Base-by-base conservation (phyloP, 1,284 basidiomycete genomes). In the Rhodotorula sp. region DNA sequence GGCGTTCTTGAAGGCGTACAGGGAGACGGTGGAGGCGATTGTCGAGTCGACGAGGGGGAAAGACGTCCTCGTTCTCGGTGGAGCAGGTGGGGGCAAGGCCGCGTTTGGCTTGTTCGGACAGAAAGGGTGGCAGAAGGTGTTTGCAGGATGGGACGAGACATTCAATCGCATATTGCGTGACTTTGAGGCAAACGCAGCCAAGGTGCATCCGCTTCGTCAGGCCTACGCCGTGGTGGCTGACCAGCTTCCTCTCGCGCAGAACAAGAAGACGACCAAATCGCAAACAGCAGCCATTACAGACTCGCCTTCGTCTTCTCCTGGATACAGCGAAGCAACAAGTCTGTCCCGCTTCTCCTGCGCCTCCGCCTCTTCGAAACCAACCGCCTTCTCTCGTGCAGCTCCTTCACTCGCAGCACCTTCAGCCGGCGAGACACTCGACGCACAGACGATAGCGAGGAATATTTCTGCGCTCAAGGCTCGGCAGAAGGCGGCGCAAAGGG, bases 371-470 rank as follows among this genome's bases (percentile, higher is more conserved):
- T 24, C 48, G 46, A 1, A 22, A 55, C 4, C 1, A 18, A 22
- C 4, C 37, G 7, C 10, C 30, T 8, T 22, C 62, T 22, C n/a
- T 0, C 18, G 0, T 48, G 10, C 58, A 73, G 68, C 65, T 15
- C 68, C 68, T 1, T 31, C 63, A 30, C 52, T 54, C 7, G 63
- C 50, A 2, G 24, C 26, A 22, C 18, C 34, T 16, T 24, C 40
- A 4, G 37, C 34, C 18, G 46, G 30, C 28, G 68, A 34, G 2
- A 9, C 62, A 0, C 46, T 64, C 26, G 91, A 94, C 72, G 91
- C 91, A 64, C 88, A 94, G 77, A 88, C 92, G 77, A 97, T 98
- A 75, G 88, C 94, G 16, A 86, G 90, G 76, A 97, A 94, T 77
- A 90, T 96, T 2, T 89, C 94, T 77, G 92, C 91, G 0, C 83